A percentile compares a stretch with the other conserved stretches of the same genome.
Conservation (phyloP, 140 eudicot species). For the Anethum foeniculum region DNA sequence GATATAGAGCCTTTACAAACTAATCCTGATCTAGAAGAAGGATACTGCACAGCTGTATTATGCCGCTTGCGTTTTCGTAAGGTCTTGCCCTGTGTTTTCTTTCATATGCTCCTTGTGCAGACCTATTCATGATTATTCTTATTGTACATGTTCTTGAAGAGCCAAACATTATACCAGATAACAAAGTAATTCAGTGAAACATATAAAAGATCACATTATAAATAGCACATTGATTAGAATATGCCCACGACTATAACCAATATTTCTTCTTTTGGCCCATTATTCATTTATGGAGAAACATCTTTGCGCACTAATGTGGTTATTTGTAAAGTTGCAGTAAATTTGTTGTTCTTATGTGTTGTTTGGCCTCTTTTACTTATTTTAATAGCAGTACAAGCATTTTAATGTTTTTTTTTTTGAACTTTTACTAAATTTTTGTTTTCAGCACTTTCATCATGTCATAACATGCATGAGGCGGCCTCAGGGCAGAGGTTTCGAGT, state of each 20-base stretch:
- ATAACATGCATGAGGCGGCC: slow-evolving; percentile 63
- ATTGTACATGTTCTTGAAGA: not conserved
- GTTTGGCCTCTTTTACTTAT: not conserved
- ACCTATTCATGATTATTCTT: slow-evolving; percentile 3
- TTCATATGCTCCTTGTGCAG: slow-evolving; percentile 9
- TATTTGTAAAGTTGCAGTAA: not conserved
- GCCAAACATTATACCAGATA: not conserved
- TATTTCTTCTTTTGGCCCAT: not conserved
- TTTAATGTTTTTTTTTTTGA: slow-evolving; percentile 8
- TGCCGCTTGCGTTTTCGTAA: slow-evolving; percentile 99
- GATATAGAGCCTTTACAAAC: slow-evolving; percentile 78
- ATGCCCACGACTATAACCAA: not conserved
- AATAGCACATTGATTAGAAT: not conserved
- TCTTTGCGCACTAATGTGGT: not conserved
- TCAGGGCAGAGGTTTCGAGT: slow-evolving; percentile 92
- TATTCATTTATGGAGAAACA: not conserved
- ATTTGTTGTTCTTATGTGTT: not conserved
- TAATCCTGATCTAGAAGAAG: slow-evolving; percentile 85
- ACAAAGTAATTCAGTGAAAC: not conserved
- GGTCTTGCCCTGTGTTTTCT: slow-evolving; percentile 81
- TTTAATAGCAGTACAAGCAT: not conserved
- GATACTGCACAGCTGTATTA: slow-evolving; percentile 76
- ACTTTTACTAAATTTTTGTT: slow-evolving; percentile 18
- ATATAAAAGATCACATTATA: not conserved
- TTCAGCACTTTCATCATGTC: slow-evolving; percentile 85